Base-by-base conservation (phyloP, 352 stramenopile species). In the Pythium volutum region DNA sequence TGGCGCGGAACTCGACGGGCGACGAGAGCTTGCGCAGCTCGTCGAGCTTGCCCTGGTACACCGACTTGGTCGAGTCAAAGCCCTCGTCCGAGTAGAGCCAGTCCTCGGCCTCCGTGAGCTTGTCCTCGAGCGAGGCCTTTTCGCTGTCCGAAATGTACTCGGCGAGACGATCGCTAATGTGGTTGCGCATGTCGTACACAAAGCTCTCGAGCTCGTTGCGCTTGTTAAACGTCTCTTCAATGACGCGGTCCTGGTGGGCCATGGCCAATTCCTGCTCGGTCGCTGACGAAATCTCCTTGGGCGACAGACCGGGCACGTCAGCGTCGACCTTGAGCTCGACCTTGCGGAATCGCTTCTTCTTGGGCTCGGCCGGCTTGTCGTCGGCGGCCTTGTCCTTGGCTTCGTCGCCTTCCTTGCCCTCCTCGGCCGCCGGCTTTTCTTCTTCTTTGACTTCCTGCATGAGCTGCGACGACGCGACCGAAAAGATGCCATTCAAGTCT, bases 171-270 rank as follows among this genome's bases (percentile, higher is more conserved):
- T 92, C 87, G 64, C 76, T 75, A 57, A 98, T 72, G 62, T 98
- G 97, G 84, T 99, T 98, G 53, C 97, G 92, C 96, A 99, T 98
- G 71, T 97, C 89, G 80, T 99, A 99, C 70, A 99, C 97, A 74
- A 99, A 99, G 42, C 89, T 97, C 74, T 99, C 98, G 29, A 99
- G 84, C 71, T 99, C 97, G 76, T 99, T 99, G 64, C 96, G 87
- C 81, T 98, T 99, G 82, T 99, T 98, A 55, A 96, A 88, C 25
- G 97, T 99, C 76, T 99, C 97, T 47, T 91, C 76, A 20, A 99
- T 95, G 34, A 99, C 77, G 58, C 95, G 90, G 74, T 99, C 96
- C 73, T 97, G 83, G 74, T 98, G 91, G 20, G 95, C 87, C 96
- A 99, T 98, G 46, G 88, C 82, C 15, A 98, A 85, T 79, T 99